A percentile compares a stretch with the other conserved stretches of the same genome.
phyloP scores from a whole-genome alignment of 202 grass and related monocot species.

The Setaria italica region DNA sequence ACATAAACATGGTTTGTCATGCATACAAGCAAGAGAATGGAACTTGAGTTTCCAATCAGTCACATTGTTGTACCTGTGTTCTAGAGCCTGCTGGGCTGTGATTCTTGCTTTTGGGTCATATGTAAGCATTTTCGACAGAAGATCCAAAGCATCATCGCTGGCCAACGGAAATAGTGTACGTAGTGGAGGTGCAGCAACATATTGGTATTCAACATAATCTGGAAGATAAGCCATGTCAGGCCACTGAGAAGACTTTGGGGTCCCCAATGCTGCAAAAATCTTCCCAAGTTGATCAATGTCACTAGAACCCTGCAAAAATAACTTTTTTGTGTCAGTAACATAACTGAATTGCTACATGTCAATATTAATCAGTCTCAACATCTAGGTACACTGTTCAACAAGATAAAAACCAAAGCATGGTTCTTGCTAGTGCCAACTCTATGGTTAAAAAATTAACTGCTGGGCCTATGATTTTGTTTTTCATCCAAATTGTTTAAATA shows the following conservation, averaged over 20 bases:
- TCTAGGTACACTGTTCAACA: not conserved
- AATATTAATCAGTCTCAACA: constrained; percentile 14
- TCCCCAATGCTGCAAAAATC: constrained; percentile 94
- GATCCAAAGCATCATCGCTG: constrained; percentile 92
- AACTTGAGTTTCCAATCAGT: constrained; percentile 16
- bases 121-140: constrained; percentile 90
- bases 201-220: constrained; percentile 99
- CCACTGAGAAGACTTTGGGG: constrained; percentile 94
- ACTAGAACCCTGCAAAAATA: constrained; percentile 80
- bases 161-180: constrained; percentile 88
- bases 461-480: not conserved
- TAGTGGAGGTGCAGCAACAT: constrained; percentile 77
- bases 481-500: not conserved
- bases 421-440: not conserved
- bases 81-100: constrained; percentile 89
- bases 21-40: constrained; percentile 33
- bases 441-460: not conserved
- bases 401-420: not conserved
- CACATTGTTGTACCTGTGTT: constrained; percentile 72
- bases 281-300: constrained; percentile 99
- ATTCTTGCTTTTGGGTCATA: constrained; percentile 99
- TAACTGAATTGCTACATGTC: constrained; percentile 21
- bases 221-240: constrained; percentile 96
- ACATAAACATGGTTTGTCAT: constrained; percentile 39
- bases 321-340: constrained; percentile 22